phyloP scores from a whole-genome alignment of 768 basidiomycete genomes.

The Kwoniella sp. region DNA sequence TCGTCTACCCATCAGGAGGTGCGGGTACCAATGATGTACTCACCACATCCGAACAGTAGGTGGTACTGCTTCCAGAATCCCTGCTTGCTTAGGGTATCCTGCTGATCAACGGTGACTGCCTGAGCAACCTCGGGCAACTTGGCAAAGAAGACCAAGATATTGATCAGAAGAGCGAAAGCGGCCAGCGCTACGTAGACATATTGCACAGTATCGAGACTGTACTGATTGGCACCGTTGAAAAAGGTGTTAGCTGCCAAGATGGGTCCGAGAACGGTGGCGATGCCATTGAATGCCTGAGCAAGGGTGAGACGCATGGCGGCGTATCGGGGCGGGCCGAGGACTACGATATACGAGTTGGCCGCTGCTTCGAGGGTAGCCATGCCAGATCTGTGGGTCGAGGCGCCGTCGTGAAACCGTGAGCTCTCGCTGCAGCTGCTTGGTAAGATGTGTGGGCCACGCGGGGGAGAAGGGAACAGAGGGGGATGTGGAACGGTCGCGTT shows the following conservation, averaged over 20 bases:
- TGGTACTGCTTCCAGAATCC: slow-evolving; percentile 35
- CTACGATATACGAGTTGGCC: slow-evolving; percentile 32
- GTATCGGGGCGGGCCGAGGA: slow-evolving; percentile 21
- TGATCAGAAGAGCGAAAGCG: slow-evolving; percentile 38
- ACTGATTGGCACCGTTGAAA: slow-evolving; percentile 25
- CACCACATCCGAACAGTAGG: slow-evolving; percentile 39
- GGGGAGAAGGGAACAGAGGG: too few species aligned
- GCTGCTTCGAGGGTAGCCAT: slow-evolving; percentile 36
- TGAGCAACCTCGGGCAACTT: slow-evolving; percentile 50
- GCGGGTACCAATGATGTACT: slow-evolving; percentile 5
- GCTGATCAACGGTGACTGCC: slow-evolving; percentile 23
- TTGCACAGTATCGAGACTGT: slow-evolving; percentile 35
- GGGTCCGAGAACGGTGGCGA: slow-evolving; percentile 44
- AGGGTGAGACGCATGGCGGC: slow-evolving; percentile 30
- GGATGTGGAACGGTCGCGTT: too few species aligned
- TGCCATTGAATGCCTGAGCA: slow-evolving; percentile 38
- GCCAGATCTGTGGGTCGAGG: slow-evolving; percentile 13
- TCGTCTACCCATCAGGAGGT: neutral
- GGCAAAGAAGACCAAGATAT: slow-evolving; percentile 22
- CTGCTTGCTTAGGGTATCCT: slow-evolving; percentile 11
- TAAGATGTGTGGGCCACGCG: too few species aligned
- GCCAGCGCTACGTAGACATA: slow-evolving; percentile 50
- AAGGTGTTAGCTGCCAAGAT: slow-evolving; percentile 38
- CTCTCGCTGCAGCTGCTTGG: too few species aligned
- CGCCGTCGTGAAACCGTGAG: too few species aligned